Base-by-base conservation (phyloP, 768 basidiomycete genomes). In the Trichaptum fuscoviolaceum region DNA sequence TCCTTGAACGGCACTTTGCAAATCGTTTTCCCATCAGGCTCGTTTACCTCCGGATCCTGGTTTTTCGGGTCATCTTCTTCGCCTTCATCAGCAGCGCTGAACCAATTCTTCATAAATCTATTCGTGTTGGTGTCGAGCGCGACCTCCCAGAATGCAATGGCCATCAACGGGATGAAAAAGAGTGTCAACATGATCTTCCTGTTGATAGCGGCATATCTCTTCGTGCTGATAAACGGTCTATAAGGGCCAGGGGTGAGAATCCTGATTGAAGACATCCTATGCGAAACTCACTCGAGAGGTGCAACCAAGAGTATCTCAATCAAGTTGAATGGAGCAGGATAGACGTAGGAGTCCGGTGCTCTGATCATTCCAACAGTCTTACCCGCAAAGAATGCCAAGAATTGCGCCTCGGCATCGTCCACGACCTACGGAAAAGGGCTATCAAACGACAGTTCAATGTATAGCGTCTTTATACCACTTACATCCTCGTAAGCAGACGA, bases 301-400 rank as follows among this genome's bases (percentile, higher is more conserved):
- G 88, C 92, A 66, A 96, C 80, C 30, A 96, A 77, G 73, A 94
- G 74, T 0, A 82, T 79, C 77, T 98, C 96, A 67, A 96, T 77
- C 27, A 97, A 79, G 75, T 96, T 97, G 82, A 96, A 96, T 1
- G 96, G 96, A 0, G 95, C 92, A 35, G 94, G 93, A 75, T 95
- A 96, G 63, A 93, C 80, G 71, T 80, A 92, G n/a, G 85, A 84
- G 76, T 94, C 92, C 5, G 93, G 93, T 0, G 93, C 92, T 61
- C 93, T 79, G 66, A 93, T 91, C 92, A 93, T 91, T 17, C 84
- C 83, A 60, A 93, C 76, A 2, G 94, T 91, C 80, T 96, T 96
- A 70, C 83, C 82, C 1, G 96, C 93, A 75, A 94, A 97, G 80
- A 94, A 96, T 3, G 92, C 85, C 58, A 97, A 81, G 74, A 93